phyloP scores from a whole-genome alignment of 2,329 filamentous ascomycete genomes.

The Fusarium begoniae region DNA sequence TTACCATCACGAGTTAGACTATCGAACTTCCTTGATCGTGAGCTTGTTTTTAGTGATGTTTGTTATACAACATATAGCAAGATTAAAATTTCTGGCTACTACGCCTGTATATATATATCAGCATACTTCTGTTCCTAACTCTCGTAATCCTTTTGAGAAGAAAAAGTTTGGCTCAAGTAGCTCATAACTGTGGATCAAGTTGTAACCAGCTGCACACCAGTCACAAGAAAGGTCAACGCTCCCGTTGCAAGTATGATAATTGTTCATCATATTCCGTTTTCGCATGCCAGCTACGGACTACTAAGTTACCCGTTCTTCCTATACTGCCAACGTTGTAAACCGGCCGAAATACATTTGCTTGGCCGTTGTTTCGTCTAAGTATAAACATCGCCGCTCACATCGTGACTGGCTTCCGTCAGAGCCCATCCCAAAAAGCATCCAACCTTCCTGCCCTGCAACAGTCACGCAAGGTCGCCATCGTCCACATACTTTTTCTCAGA shows the following conservation, averaged over 20 bases:
- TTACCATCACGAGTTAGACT: not conserved
- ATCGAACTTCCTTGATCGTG: not conserved
- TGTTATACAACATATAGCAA: not conserved
- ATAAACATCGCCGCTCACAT: conserved; percentile 6
- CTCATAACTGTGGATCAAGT: not conserved
- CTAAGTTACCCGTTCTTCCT: conserved; percentile 1
- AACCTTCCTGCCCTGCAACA: conserved; percentile 33
- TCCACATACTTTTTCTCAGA: conserved; percentile 18
- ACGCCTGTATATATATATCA: not conserved
- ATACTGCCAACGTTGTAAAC: conserved; percentile 1
- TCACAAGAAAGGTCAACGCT: not conserved
- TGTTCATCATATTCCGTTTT: conserved; percentile 4
- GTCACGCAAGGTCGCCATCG: conserved; percentile 15
- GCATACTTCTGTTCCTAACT: not conserved
- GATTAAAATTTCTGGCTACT: not conserved
- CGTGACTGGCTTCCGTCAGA: conserved; percentile 22
- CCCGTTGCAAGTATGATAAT: not conserved
- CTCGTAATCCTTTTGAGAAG: not conserved
- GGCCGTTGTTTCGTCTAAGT: not conserved
- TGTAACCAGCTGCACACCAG: not conserved
- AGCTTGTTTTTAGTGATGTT: not conserved
- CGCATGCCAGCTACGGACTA: conserved; percentile 8
- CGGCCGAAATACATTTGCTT: conserved; percentile 6
- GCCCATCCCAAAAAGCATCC: conserved; percentile 42
- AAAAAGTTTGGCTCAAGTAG: not conserved